Base-by-base conservation (phyloP, 495 filamentous ascomycete genomes). In the Parachaetomium inaequale region DNA sequence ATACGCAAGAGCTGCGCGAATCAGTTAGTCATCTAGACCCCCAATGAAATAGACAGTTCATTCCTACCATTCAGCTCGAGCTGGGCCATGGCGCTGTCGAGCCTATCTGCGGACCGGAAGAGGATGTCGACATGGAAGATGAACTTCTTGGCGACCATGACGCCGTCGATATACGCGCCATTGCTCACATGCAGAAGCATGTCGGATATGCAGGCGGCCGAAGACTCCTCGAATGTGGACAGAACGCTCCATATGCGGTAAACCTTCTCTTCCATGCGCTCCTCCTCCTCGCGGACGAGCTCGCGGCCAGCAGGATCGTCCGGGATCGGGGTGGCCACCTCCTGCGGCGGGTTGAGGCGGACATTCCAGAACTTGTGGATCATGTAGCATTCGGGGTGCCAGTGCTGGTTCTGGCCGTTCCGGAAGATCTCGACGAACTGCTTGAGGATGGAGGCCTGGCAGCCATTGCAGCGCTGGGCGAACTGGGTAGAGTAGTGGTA, bases 311-410 rank as follows among this genome's bases (percentile, higher is more conserved):
- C 85, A 32, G 88, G 85, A 34, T 87, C 89, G 11, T 88, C 89
- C 65, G 88, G 83, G 25, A 79, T 78, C 46, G 86, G 79, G 32
- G 79, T 70, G 31, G 77, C 70, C 12, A 71, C 66, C 49, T 81
- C 74, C 31, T 75, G 74, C 25, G 77, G 75, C 6, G 78, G 75
- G 14, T 77, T 79, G 15, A 99, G 82, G 26, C 93, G 86, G 42
- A 99, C 95, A 72, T 96, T 99, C 95, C 95, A 99, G 77, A 98
- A 99, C 71, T 99, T 99, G 75, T 99, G 95, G 46, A 99, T 99
- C 94, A 98, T 99, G 73, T 99, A 99, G 75, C 95, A 99, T 73
- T 99, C 95, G 3, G 95, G 95, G 70, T 99, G 95, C 95, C 95
- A 99, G 68, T 99, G 95, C 71, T 99, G 95, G 70, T 98, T 96